Evolutionary conservation across 2,329 filamentous ascomycete species (phyloP), one percentile per base, ranked within the genome.

Genomic region (Hypoxylon sp.): DNA sequence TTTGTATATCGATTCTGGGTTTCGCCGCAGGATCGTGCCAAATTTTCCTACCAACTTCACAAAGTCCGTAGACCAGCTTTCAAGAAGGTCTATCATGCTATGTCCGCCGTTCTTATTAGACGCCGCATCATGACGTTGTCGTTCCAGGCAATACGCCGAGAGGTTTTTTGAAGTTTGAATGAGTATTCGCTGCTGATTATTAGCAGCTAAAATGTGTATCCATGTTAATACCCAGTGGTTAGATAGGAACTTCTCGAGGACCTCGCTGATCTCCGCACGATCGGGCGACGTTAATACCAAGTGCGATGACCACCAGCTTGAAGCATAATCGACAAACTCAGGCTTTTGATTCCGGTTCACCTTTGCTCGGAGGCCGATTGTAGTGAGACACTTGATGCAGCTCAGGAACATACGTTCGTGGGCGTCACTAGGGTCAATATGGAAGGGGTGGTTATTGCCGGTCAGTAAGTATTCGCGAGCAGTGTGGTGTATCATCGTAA

Each of bases 31-130:
- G 41, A 69, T 65, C 5, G 13, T 46, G 2, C 77, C 76, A 63
- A 81, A 82, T 49, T 79, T 80, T 5, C 78, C 79, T 13, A 79
- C 55, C 9, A 82, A 65, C 58, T 77, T 78, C 7, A 79, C 60
- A 6, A 82, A 65, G 61, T 82, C 81, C 0, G 61, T 69, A 1
- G 76, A 72, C 80, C 80, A 81, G 13, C 53, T 68, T 11, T 75
- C 69, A 2, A 81, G 49, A 4, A 77, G 60, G 10, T 75, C 75
- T 13, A 63, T 60, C 5, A 59, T 9, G 1, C 46, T 23, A 11
- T 11, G 7, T 5, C 10, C 4, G 43, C 32, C n/a, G 9, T 14
- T 14, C 5, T 41, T 19, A 17, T 23, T 23, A n/a, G 13, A 13
- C 25, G 2, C 7, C 21, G n/a, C 17, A 60, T 58, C 48, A 57